These are phyloP conservation scores for Pisolithus sp. DNA, from an alignment of 768 basidiomycete species.

Conservation along the genomic window DNA sequence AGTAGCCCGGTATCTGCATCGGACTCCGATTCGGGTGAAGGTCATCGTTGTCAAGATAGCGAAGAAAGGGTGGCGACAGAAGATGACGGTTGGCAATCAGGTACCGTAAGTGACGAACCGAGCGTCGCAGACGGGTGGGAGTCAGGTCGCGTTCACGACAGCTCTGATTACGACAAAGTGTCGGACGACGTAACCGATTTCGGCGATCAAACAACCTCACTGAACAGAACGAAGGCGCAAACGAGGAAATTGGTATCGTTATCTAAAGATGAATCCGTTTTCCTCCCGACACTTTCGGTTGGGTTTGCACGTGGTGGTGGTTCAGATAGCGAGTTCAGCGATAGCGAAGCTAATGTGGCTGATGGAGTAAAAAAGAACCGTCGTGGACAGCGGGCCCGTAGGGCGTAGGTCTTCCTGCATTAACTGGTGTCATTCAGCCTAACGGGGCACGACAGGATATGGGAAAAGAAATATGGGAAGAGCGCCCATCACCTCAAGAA, in stretches of 20 bases:
- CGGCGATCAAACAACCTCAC: constrained; percentile 12
- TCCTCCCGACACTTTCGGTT: constrained; percentile 82
- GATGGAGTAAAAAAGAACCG: constrained; percentile 73
- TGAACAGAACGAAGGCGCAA: constrained; percentile 9
- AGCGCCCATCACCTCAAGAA: constrained; percentile 89
- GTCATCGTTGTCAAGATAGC: neutral
- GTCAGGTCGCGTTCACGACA: constrained; percentile 32
- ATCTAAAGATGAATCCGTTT: constrained; percentile 41
- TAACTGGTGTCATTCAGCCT: neutral
- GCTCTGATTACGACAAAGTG: constrained; percentile 26
- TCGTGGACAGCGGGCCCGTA: constrained; percentile 87
- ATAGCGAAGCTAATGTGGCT: constrained; percentile 48
- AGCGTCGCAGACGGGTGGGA: constrained; percentile 27
- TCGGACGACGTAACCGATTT: constrained; percentile 30
- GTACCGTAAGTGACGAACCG: constrained; percentile 29
- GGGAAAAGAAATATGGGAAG: constrained; percentile 94
- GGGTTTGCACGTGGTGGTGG: constrained; percentile 82
- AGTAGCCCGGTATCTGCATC: neutral
- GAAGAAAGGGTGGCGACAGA: constrained; percentile 16
- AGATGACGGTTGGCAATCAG: constrained; percentile 38
- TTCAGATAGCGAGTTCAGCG: constrained; percentile 72
- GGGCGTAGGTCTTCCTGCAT: constrained; percentile 61
- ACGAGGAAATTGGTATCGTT: constrained; percentile 17
- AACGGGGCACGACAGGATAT: constrained; percentile 56
- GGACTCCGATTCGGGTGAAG: neutral